Percentiles rank a stretch among this genome's conserved stretches.
phyloP scores from a whole-genome alignment of 805 yeast genomes.

The Candida nanaspora region DNA sequence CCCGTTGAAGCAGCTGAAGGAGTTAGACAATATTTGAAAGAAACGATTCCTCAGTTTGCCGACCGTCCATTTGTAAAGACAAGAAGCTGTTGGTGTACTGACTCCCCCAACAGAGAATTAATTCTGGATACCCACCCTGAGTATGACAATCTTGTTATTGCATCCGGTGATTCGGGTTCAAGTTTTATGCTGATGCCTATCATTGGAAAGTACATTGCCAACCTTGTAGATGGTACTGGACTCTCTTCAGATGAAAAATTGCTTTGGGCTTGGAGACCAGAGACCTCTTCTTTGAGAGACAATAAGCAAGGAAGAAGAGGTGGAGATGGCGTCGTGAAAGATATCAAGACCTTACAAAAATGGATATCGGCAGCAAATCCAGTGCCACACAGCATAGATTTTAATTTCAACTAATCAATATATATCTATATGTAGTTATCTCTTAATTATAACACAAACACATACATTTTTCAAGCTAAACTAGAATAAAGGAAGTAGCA shows the following conservation, averaged over 20 bases:
- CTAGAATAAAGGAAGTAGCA: too few species aligned
- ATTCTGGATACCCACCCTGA: constrained; percentile 15
- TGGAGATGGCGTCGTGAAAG: constrained; percentile 21
- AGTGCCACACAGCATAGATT: constrained; percentile 7
- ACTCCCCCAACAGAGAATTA: constrained; percentile 18
- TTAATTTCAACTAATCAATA: too few species aligned
- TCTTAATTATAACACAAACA: too few species aligned
- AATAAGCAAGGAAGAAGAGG: constrained; percentile 22
- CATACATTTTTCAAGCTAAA: too few species aligned
- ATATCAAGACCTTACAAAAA: constrained; percentile 16
- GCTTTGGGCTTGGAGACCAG: too few species aligned
- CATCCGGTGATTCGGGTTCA: constrained; percentile 21
- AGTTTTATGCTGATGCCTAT: constrained; percentile 20
- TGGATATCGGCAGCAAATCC: constrained; percentile 19
- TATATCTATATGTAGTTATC: too few species aligned
- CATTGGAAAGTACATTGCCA: constrained; percentile 17
- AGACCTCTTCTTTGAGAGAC: constrained; percentile 8
- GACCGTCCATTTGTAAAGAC: constrained; percentile 21
- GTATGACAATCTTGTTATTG: constrained; percentile 9
- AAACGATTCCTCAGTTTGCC: constrained; percentile 26
- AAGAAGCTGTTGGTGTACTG: constrained; percentile 22
- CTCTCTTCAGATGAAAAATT: too few species aligned
- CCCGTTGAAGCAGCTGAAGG: constrained; percentile 26
- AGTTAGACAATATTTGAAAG: constrained; percentile 26
- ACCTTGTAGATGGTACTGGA: too few species aligned